Conservation (phyloP, 176 grass and related monocot species). For the Hyparrhenia diplandra region DNA sequence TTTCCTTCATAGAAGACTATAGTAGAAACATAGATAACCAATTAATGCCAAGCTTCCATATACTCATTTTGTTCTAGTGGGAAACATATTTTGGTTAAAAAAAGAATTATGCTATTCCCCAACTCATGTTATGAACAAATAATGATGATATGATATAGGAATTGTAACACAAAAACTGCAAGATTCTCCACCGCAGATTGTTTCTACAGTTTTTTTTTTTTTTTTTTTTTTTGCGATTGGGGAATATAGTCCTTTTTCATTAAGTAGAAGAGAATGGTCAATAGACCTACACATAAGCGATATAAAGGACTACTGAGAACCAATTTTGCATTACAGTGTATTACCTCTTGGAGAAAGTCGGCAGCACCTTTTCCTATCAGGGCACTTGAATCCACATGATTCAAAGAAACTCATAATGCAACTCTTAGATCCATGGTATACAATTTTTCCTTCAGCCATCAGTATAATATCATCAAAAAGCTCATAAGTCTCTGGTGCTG, state of each 20-base stretch:
- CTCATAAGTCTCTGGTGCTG: slow-evolving; percentile 71
- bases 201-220: too few relatives aligned
- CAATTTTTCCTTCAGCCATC: slow-evolving; percentile 73
- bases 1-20: too few relatives aligned
- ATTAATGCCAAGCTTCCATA: background rate
- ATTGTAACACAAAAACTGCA: background rate
- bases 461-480: slow-evolving; percentile 93
- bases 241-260: too few relatives aligned
- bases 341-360: slow-evolving; percentile 92
- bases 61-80: background rate
- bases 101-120: background rate
- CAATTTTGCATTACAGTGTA: background rate
- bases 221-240: too few relatives aligned
- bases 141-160: background rate
- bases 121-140: background rate
- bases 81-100: background rate
- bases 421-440: slow-evolving; percentile 61
- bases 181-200: background rate
- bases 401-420: slow-evolving; percentile 63
- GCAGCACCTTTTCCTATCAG: slow-evolving; percentile 66
- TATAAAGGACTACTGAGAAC: too few relatives aligned
- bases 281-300: too few relatives aligned
- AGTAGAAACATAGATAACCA: background rate
- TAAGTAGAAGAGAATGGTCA: too few relatives aligned
- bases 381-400: slow-evolving; percentile 72